These are phyloP conservation scores for Tetrapisispora pingtungensis DNA, from an alignment of 805 yeast species.

Conservation along the genomic window DNA sequence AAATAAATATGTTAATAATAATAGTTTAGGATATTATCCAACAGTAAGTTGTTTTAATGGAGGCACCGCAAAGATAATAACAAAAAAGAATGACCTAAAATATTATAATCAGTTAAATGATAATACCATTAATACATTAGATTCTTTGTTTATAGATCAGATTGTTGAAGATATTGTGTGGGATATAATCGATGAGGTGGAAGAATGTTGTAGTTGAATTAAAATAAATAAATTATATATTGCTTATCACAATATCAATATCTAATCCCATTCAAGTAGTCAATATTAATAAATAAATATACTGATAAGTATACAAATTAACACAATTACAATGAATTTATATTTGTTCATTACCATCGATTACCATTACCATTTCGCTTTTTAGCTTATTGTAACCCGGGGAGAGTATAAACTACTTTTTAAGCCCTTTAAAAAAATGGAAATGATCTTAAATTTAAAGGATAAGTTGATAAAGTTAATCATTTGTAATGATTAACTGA, in stretches of 20 bases:
- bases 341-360: too few relatives aligned
- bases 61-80: slow-evolving; percentile 62
- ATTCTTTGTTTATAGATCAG: slow-evolving; percentile 53
- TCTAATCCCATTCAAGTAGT: too few relatives aligned
- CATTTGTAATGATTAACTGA: too few relatives aligned
- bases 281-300: too few relatives aligned
- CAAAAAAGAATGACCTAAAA: slow-evolving; percentile 51
- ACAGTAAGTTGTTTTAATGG: slow-evolving; percentile 73
- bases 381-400: too few relatives aligned
- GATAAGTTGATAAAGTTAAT: too few relatives aligned
- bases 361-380: too few relatives aligned
- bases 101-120: slow-evolving; percentile 16
- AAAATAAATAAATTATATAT: too few relatives aligned
- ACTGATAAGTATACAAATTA: too few relatives aligned
- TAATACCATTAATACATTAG: slow-evolving; percentile 33
- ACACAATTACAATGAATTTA: too few relatives aligned
- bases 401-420: too few relatives aligned
- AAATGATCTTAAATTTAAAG: background rate
- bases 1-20: slow-evolving; percentile 56
- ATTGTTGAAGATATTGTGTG: slow-evolving; percentile 73
- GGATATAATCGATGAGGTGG: slow-evolving; percentile 81
- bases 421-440: background rate
- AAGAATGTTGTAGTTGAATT: slow-evolving; percentile 29
- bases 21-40: slow-evolving; percentile 83
- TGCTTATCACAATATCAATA: too few relatives aligned